Evolutionary conservation across 352 stramenopile species (phyloP).

Genomic region (Phytopythium litorale): DNA sequence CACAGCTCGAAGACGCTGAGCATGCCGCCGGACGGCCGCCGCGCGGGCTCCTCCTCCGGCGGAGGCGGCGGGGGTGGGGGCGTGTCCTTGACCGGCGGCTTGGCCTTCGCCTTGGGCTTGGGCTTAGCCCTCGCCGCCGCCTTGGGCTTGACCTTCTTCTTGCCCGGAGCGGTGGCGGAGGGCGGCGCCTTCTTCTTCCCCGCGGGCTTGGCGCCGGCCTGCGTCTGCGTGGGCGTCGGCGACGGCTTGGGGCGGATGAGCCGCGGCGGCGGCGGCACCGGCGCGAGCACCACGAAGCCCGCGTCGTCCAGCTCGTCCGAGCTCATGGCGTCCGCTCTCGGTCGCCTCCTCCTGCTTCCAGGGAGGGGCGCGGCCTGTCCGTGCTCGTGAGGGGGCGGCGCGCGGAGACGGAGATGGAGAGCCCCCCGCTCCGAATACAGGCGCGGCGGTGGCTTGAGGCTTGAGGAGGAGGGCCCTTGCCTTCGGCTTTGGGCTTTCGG

Average conservation of each 20-base stretch:
- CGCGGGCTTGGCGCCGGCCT: background rate
- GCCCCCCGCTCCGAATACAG: slow-evolving; percentile 2
- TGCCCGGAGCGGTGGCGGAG: background rate
- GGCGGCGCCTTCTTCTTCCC: background rate
- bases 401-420: background rate
- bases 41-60: slow-evolving; percentile 4
- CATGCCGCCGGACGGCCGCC: slow-evolving; percentile 46
- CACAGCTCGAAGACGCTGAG: slow-evolving; percentile 78
- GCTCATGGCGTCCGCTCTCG: slow-evolving; percentile 14
- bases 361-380: background rate
- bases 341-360: no score
- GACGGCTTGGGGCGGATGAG: slow-evolving; percentile 10
- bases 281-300: slow-evolving; percentile 15
- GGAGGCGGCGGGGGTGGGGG: no score
- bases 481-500: no score
- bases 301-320: slow-evolving; percentile 20
- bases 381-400: no score
- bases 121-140: background rate
- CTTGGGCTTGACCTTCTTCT: background rate
- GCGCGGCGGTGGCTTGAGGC: background rate
- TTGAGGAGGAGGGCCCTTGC: background rate
- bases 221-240: background rate
- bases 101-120: slow-evolving; percentile 6
- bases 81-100: slow-evolving; percentile 13
- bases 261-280: background rate